phyloP scores from a whole-genome alignment of 2,329 filamentous ascomycete species.

The Nothophaeocryptopus gaeumannii region DNA sequence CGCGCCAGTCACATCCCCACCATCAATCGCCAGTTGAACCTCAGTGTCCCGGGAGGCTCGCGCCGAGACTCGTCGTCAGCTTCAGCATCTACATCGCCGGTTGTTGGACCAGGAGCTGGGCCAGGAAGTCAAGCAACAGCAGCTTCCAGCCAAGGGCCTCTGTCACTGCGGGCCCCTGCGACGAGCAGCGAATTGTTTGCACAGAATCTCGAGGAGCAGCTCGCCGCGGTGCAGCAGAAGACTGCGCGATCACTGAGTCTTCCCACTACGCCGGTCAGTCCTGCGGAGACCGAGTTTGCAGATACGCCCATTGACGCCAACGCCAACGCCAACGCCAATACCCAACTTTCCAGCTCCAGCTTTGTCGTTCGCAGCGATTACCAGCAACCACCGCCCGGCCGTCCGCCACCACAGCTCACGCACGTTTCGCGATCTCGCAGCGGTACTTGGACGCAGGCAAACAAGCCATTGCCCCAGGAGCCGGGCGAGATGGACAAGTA shows the following conservation, averaged over 20 bases:
- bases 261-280: slow-evolving; percentile 16
- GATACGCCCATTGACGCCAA: slow-evolving; percentile 34
- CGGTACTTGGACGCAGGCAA: slow-evolving; percentile 16
- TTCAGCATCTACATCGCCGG: slow-evolving; percentile 6
- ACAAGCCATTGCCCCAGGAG: slow-evolving; percentile 12
- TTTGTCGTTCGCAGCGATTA: too few species aligned
- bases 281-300: slow-evolving; percentile 30
- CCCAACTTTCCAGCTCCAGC: not conserved
- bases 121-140: not conserved
- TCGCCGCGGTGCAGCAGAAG: slow-evolving; percentile 16
- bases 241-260: slow-evolving; percentile 1
- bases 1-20: slow-evolving; percentile 29
- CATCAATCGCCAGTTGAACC: not conserved
- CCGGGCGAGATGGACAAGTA: slow-evolving; percentile 34
- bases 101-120: not conserved
- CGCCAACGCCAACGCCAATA: slow-evolving; percentile 23
- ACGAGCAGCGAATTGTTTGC: slow-evolving; percentile 6
- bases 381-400: slow-evolving; percentile 9
- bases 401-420: slow-evolving; percentile 8
- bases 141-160: slow-evolving; percentile 1
- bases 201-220: slow-evolving; percentile 12
- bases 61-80: not conserved
- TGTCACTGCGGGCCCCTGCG: slow-evolving; percentile 9
- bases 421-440: slow-evolving; percentile 15
- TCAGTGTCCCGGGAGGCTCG: slow-evolving; percentile 8